These are phyloP conservation scores for Fistulina hepatica DNA, from an alignment of 1,284 basidiomycete species.

Conservation along the genomic window DNA sequence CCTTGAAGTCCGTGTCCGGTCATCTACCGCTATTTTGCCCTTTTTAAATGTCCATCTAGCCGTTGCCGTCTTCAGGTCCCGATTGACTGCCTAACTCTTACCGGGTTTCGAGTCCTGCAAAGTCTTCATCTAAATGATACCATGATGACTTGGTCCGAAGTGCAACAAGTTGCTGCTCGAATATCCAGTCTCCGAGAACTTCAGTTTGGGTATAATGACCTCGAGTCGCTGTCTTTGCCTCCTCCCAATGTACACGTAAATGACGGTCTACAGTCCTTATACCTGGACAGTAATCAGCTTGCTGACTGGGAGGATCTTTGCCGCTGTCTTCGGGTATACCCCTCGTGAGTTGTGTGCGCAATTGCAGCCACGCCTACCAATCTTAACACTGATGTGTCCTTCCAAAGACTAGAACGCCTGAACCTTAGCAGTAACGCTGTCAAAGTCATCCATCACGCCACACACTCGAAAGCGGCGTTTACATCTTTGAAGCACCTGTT, in stretches of 20 bases:
- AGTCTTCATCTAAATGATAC: constrained; percentile 75
- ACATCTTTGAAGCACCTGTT: constrained; percentile 44
- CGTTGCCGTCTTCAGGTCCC: constrained; percentile 44
- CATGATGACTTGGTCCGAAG: constrained; percentile 59
- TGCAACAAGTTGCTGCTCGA: constrained; percentile 37
- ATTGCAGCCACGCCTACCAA: constrained; percentile 5
- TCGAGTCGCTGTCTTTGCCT: constrained; percentile 33
- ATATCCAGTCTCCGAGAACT: constrained; percentile 57
- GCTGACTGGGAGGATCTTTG: constrained; percentile 48
- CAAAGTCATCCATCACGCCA: constrained; percentile 34
- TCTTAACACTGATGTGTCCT: constrained; percentile 24
- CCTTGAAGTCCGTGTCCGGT: constrained; percentile 57
- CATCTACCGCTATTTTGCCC: constrained; percentile 16
- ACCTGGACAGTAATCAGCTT: constrained; percentile 67
- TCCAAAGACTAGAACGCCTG: constrained; percentile 39
- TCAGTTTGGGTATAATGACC: constrained; percentile 70
- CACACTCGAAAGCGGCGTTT: constrained; percentile 18
- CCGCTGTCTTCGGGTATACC: constrained; percentile 35
- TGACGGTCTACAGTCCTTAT: constrained; percentile 45
- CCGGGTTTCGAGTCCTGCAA: constrained; percentile 44
- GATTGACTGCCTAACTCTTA: constrained; percentile 19
- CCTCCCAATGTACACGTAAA: constrained; percentile 16
- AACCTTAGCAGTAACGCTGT: constrained; percentile 62
- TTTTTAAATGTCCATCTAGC: constrained; percentile 28
- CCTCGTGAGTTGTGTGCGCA: constrained; percentile 45